A percentile compares a stretch with the other conserved stretches of the same genome.
These are phyloP conservation scores for Lecanicillium sp. DNA, from an alignment of 2,329 filamentous ascomycete species.

Conservation along the genomic window DNA sequence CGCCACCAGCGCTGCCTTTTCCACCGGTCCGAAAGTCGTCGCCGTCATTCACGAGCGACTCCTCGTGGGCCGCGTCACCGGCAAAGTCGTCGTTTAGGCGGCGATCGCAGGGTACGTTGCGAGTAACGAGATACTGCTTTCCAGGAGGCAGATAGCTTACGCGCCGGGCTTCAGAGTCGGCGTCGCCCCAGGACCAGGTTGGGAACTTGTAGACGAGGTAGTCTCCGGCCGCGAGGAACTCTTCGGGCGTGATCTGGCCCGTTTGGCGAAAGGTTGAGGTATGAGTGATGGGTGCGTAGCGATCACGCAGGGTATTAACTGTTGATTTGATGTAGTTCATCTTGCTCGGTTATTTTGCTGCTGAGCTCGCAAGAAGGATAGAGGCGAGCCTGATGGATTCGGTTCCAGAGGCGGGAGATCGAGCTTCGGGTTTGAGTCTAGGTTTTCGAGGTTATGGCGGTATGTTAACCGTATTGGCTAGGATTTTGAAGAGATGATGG, in stretches of 20 bases:
- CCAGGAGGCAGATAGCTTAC: constrained; percentile 73
- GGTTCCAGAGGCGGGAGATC: too few species aligned
- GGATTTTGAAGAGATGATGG: too few species aligned
- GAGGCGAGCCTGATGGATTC: too few species aligned
- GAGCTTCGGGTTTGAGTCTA: too few species aligned
- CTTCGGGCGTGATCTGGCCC: constrained; percentile 92
- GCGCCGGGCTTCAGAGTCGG: constrained; percentile 70
- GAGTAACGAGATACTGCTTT: constrained; percentile 93
- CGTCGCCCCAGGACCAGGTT: constrained; percentile 93
- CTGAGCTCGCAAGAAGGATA: too few species aligned
- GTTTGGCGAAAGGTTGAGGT: constrained; percentile 90
- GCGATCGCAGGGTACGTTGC: constrained; percentile 87
- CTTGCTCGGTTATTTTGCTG: constrained; percentile 14
- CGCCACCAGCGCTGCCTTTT: constrained; percentile 27
- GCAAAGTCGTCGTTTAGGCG: constrained; percentile 91
- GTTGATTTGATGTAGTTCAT: constrained; percentile 94
- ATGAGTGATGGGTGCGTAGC: constrained; percentile 79
- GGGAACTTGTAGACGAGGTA: constrained; percentile 99
- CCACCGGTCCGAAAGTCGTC: constrained; percentile 45
- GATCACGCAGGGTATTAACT: constrained; percentile 84
- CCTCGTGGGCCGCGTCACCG: constrained; percentile 76
- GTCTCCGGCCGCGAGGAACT: constrained; percentile 92
- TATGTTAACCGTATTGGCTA: too few species aligned
- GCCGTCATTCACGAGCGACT: constrained; percentile 76
- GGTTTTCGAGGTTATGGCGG: too few species aligned